Percentiles rank a stretch among this genome's conserved stretches.
These are phyloP conservation scores for Petunia axillaris DNA, from an alignment of 257 asterid species.

Conservation along the genomic window DNA sequence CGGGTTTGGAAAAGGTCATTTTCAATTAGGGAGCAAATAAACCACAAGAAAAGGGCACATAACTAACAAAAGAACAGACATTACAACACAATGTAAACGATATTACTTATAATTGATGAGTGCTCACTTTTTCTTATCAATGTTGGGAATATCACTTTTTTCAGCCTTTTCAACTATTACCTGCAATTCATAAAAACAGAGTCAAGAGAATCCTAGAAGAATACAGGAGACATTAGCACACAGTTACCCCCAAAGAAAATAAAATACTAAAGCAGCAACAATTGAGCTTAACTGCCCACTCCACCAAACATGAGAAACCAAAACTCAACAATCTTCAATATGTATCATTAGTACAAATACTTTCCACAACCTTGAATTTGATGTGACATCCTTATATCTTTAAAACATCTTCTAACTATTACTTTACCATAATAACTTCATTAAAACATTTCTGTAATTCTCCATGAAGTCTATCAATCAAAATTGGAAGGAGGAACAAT, in stretches of 20 bases:
- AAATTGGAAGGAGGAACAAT: too few relatives aligned
- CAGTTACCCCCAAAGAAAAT: not conserved
- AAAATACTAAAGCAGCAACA: not conserved
- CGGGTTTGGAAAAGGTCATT: not conserved
- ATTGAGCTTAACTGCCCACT: not conserved
- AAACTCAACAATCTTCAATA: not conserved
- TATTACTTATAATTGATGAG: not conserved
- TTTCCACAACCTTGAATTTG: too few relatives aligned
- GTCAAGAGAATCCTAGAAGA: not conserved
- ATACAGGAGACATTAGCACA: not conserved
- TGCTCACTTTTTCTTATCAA: conserved; percentile 52
- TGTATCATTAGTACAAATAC: too few relatives aligned
- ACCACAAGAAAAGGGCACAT: not conserved
- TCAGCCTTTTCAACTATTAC: conserved; percentile 53
- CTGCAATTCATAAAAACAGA: conserved; percentile 27
- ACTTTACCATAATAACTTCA: too few relatives aligned
- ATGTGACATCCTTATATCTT: too few relatives aligned
- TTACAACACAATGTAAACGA: not conserved
- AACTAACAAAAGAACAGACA: not conserved
- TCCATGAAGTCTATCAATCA: too few relatives aligned
- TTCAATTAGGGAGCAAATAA: not conserved
- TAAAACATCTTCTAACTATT: too few relatives aligned
- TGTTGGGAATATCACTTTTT: conserved; percentile 47
- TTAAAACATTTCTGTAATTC: too few relatives aligned
- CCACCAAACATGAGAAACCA: not conserved